Percentiles rank a stretch among this genome's conserved stretches.
Conservation (phyloP, 352 stramenopile species). For the Phytophthora lateralis region DNA sequence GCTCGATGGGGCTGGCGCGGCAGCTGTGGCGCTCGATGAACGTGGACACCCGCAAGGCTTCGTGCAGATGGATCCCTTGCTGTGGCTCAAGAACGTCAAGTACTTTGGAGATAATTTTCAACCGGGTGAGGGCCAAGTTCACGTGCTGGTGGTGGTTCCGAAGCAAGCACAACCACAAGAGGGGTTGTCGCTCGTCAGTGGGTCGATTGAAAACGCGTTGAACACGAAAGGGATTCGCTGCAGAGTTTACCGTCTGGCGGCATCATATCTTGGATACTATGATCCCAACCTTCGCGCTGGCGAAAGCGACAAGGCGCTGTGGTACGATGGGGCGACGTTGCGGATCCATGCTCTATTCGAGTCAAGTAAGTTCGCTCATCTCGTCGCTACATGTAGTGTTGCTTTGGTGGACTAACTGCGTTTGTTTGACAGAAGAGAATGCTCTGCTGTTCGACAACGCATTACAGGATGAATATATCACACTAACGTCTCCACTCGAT, state of each 20-base stretch:
- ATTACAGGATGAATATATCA: no score
- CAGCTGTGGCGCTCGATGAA: conserved; percentile 1
- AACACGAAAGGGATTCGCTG: conserved; percentile 12
- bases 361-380: conserved; percentile 4
- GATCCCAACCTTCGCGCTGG: no score
- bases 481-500: neutral
- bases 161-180: neutral
- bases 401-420: conserved; percentile 6
- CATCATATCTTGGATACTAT: conserved; percentile 14
- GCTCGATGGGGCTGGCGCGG: neutral
- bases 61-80: neutral
- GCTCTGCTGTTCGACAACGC: conserved; percentile 10
- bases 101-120: neutral
- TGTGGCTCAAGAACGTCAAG: neutral
- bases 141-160: no score
- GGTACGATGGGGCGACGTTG: conserved; percentile 15
- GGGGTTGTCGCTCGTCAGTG: conserved; percentile 17
- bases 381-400: conserved; percentile 4
- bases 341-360: conserved; percentile 16
- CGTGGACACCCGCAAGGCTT: neutral
- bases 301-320: no score
- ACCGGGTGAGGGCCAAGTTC: no score
- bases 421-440: conserved; percentile 12
- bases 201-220: conserved; percentile 16
- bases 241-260: conserved; percentile 10